Evolutionary conservation across 2,329 filamentous ascomycete species (phyloP).

Genomic region (Colletotrichum sp.): DNA sequence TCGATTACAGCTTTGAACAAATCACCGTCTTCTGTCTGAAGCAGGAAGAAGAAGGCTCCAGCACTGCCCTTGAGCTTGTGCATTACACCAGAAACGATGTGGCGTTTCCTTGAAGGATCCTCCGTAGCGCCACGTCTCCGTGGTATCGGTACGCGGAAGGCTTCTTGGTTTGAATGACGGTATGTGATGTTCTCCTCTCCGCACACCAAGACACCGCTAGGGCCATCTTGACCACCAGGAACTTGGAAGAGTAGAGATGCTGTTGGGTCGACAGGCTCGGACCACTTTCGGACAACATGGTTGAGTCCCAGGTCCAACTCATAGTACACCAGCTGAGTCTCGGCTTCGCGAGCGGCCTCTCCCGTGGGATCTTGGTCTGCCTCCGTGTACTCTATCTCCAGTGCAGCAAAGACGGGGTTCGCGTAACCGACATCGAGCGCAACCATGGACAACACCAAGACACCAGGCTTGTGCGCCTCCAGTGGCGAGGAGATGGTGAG

Average conservation of each 20-base stretch:
- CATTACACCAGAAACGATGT: conserved; percentile 91
- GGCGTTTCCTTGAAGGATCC: conserved; percentile 88
- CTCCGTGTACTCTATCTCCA: conserved; percentile 93
- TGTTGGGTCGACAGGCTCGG: conserved; percentile 88
- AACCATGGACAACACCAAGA: conserved; percentile 85
- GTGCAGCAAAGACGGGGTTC: conserved; percentile 92
- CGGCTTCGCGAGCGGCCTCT: conserved; percentile 78
- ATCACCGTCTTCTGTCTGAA: conserved; percentile 98
- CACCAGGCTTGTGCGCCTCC: conserved; percentile 93
- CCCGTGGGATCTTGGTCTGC: conserved; percentile 90
- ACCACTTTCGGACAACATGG: conserved; percentile 96
- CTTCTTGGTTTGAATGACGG: conserved; percentile 92
- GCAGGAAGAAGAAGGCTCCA: conserved; percentile 94
- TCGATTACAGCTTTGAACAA: conserved; percentile 96
- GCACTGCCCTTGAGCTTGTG: conserved; percentile 85
- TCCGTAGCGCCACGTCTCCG: conserved; percentile 86
- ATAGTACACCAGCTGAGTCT: conserved; percentile 95
- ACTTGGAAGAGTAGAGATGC: conserved; percentile 94
- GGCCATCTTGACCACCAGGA: conserved; percentile 90
- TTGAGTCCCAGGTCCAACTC: conserved; percentile 96
- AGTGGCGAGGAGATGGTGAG: conserved; percentile 96
- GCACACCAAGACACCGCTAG: conserved; percentile 93
- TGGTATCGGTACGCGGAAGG: conserved; percentile 88
- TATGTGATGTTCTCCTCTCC: conserved; percentile 95
- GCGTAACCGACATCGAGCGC: conserved; percentile 95